Evolutionary conservation across 441 rosid species (phyloP).

Genomic region (Aquilaria agallochum): DNA sequence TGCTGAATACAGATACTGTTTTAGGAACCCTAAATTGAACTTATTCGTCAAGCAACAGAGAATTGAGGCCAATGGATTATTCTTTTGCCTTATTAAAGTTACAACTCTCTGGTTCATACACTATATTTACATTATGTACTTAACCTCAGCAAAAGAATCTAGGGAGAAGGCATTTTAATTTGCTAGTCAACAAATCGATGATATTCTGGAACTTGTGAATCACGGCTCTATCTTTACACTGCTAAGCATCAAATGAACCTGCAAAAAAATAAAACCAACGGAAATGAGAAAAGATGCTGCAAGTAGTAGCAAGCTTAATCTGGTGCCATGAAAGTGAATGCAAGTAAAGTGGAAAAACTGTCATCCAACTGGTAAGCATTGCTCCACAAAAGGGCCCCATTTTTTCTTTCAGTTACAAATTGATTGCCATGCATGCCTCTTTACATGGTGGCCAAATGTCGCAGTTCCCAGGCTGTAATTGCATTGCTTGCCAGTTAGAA

Average conservation of each 20-base stretch:
- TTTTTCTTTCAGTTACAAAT: conserved; percentile 4
- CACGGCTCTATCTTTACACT: conserved; percentile 62
- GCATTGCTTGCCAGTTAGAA: background rate
- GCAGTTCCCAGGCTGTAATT: too few species aligned
- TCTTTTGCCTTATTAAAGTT: conserved; percentile 30
- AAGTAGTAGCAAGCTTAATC: background rate
- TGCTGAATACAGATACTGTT: too few species aligned
- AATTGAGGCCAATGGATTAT: conserved; percentile 6
- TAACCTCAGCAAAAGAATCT: conserved; percentile 25
- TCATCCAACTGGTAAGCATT: background rate
- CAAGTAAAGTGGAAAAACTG: too few species aligned
- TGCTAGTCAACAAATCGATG: conserved; percentile 19
- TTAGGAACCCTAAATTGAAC: too few species aligned
- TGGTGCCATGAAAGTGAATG: background rate
- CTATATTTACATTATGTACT: conserved; percentile 34
- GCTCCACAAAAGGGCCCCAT: conserved; percentile 15
- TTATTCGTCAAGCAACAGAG: too few species aligned
- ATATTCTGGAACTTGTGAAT: conserved; percentile 28
- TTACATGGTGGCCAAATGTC: too few species aligned
- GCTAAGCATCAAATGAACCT: conserved; percentile 44
- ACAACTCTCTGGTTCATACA: conserved; percentile 28
- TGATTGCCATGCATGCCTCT: too few species aligned
- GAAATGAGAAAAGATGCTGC: conserved; percentile 3
- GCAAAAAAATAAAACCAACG: conserved; percentile 16
- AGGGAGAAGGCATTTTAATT: conserved; percentile 18